Conservation (phyloP, 2,329 filamentous ascomycete genomes). For the Seiridium unicorne region DNA sequence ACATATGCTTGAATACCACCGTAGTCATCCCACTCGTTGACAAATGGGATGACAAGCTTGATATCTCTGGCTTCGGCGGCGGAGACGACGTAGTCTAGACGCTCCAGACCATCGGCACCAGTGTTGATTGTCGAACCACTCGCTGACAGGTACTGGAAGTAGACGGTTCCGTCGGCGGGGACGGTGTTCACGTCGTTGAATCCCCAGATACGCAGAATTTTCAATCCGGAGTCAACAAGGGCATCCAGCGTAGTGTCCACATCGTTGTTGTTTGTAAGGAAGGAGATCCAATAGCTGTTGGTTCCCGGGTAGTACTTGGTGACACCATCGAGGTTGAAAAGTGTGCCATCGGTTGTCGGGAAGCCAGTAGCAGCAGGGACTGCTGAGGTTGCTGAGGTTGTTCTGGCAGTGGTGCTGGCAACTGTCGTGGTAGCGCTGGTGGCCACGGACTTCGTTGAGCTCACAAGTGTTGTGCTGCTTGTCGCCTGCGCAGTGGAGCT, state of each 20-base stretch:
- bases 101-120: constrained; percentile 59
- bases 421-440: constrained; percentile 13
- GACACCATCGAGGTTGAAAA: constrained; percentile 40
- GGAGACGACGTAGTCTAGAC: constrained; percentile 63
- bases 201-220: constrained; percentile 60
- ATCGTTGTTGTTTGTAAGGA: constrained; percentile 50
- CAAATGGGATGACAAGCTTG: constrained; percentile 64
- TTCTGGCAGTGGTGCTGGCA: constrained; percentile 11
- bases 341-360: constrained; percentile 21
- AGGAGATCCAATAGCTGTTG: constrained; percentile 53
- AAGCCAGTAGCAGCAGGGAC: constrained; percentile 18
- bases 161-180: constrained; percentile 36
- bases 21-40: constrained; percentile 71
- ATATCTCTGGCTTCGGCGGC: constrained; percentile 58
- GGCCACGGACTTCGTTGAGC: constrained; percentile 9
- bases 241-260: constrained; percentile 51
- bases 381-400: constrained; percentile 8
- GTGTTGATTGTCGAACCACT: constrained; percentile 59
- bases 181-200: constrained; percentile 57
- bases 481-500: neutral
- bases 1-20: constrained; percentile 64
- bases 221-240: constrained; percentile 48
- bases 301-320: constrained; percentile 48
- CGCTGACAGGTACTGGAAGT: constrained; percentile 53
- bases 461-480: constrained; percentile 5